These are phyloP conservation scores for Pseudoturritis turrita DNA, from an alignment of 345 rosid species.

Conservation along the genomic window DNA sequence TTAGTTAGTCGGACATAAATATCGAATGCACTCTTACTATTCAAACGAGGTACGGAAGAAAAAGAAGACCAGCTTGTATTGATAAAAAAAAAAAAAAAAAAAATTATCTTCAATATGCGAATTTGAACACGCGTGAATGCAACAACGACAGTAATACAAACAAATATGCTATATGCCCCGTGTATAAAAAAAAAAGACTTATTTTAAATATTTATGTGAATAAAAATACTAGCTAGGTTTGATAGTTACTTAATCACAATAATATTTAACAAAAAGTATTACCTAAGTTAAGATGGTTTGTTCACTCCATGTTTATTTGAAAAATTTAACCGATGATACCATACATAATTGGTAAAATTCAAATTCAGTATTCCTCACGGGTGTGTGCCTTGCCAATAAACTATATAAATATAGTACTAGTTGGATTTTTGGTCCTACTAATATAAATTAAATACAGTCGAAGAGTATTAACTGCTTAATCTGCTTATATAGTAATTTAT, in stretches of 20 bases:
- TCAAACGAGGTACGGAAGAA: too few species aligned
- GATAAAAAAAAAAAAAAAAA: too few species aligned
- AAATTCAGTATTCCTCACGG: neutral
- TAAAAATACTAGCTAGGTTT: neutral
- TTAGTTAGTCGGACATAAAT: too few species aligned
- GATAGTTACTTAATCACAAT: neutral
- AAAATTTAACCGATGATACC: neutral
- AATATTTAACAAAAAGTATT: neutral
- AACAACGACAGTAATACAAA: too few species aligned
- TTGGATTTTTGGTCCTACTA: neutral
- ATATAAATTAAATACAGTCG: neutral
- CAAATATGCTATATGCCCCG: too few species aligned
- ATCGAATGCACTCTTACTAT: too few species aligned
- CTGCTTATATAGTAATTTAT: neutral
- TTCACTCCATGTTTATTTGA: neutral
- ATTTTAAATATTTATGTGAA: too few species aligned
- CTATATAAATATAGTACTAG: neutral
- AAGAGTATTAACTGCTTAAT: neutral
- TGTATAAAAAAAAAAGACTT: too few species aligned
- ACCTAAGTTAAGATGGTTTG: neutral
- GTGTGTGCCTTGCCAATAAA: neutral
- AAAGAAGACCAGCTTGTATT: too few species aligned
- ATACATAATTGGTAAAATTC: neutral
- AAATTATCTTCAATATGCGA: too few species aligned
- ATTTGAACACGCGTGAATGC: too few species aligned